phyloP scores from a whole-genome alignment of 805 yeast species.

The Kluyveromyces siamensis region DNA sequence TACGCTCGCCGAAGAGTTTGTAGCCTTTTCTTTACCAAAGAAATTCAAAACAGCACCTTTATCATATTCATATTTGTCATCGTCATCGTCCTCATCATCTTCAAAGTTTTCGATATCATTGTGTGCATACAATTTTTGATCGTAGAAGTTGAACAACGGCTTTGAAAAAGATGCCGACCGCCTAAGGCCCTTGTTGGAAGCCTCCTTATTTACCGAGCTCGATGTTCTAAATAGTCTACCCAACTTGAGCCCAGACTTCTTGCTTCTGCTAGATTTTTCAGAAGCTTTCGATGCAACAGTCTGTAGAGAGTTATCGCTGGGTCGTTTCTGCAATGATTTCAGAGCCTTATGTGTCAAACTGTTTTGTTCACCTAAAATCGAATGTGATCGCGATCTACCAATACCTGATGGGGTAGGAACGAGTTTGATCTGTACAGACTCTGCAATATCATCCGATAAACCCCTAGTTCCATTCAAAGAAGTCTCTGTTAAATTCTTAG shows the following conservation, averaged over 20 bases:
- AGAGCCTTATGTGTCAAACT: neutral
- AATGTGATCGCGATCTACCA: neutral
- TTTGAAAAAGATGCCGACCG: neutral
- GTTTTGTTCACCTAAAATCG: neutral
- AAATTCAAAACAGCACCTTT: slow-evolving; percentile 6
- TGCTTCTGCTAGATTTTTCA: neutral
- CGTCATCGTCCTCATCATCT: slow-evolving; percentile 28
- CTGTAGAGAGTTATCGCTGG: neutral
- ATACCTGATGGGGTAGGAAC: neutral
- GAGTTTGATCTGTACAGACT: neutral
- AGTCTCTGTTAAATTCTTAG: neutral
- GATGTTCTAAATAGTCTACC: slow-evolving; percentile 1
- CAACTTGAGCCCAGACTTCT: slow-evolving; percentile 1
- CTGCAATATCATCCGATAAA: neutral
- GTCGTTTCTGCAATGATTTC: neutral
- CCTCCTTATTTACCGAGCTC: neutral
- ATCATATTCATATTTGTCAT: slow-evolving; percentile 10
- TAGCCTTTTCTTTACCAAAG: slow-evolving; percentile 1
- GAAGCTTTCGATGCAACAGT: neutral
- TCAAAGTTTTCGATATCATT: slow-evolving; percentile 25
- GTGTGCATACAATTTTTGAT: slow-evolving; percentile 14
- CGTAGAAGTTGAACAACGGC: slow-evolving; percentile 4
- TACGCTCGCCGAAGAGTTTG: neutral
- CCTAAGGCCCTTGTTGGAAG: neutral
- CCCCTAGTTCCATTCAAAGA: neutral